Evolutionary conservation across 2,329 filamentous ascomycete genomes (phyloP).

Genomic region (Neonectria ditissima): DNA sequence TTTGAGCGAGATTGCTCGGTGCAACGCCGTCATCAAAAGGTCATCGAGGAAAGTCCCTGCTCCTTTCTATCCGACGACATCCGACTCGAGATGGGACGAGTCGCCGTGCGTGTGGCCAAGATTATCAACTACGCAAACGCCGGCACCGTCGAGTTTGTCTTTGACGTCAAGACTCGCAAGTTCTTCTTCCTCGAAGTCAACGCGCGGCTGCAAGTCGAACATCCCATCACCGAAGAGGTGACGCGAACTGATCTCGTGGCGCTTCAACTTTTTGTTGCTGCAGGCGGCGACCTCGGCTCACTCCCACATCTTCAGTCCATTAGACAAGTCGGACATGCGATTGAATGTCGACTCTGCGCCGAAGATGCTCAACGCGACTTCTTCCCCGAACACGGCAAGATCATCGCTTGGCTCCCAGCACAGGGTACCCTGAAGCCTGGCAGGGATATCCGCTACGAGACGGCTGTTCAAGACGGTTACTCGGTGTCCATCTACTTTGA

Average conservation of each 20-base stretch:
- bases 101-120: slow-evolving; percentile 47
- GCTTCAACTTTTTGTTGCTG: slow-evolving; percentile 21
- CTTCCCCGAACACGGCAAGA: slow-evolving; percentile 50
- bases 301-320: slow-evolving; percentile 12
- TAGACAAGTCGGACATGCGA: slow-evolving; percentile 52
- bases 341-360: slow-evolving; percentile 59
- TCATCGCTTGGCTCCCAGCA: slow-evolving; percentile 49
- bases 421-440: slow-evolving; percentile 25
- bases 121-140: slow-evolving; percentile 51
- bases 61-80: slow-evolving; percentile 29
- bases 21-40: slow-evolving; percentile 60
- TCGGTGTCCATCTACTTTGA: slow-evolving; percentile 59
- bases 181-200: slow-evolving; percentile 62
- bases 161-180: slow-evolving; percentile 45
- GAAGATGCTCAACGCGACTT: slow-evolving; percentile 55
- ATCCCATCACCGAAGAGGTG: slow-evolving; percentile 47
- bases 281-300: slow-evolving; percentile 10
- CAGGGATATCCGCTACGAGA: slow-evolving; percentile 54
- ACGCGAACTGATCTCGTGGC: slow-evolving; percentile 26
- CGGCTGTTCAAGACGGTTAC: slow-evolving; percentile 52
- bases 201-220: slow-evolving; percentile 58
- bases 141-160: slow-evolving; percentile 56
- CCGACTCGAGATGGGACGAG: slow-evolving; percentile 47
- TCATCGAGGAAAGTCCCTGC: slow-evolving; percentile 55
- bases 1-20: slow-evolving; percentile 60